Base-by-base conservation (phyloP, 257 asterid species). In the Leptodermis oblonga region DNA sequence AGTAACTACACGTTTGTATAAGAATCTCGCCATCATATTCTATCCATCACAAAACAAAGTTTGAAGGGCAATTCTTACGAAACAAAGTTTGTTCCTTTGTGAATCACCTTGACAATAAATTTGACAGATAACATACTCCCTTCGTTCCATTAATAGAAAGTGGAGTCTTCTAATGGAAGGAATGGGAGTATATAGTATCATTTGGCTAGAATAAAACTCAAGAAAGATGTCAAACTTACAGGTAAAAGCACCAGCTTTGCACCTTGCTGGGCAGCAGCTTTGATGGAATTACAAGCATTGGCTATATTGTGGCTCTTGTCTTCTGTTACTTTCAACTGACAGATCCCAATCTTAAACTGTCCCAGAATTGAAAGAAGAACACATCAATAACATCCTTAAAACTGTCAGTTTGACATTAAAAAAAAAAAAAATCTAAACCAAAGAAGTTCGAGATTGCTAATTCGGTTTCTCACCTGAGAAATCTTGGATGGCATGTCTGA, bases 261-360 rank as follows among this genome's bases (percentile, higher is more conserved):
- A 48, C 85, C 83, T 76, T 68, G 76, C 49, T 42, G 41, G 49
- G 84, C 76, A 71, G 85, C 84, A 58, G 28, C 39, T 59, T 77
- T 58, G 70, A 83, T 72, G 4, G 78, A 43, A 66, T 28, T 42
- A 33, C 77, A 67, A 13, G 85, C 87, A 4, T 62, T 63, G 31
- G 37, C 15, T 4, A 75, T 58, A 67, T 80, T 83, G 22, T 9
- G 52, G 41, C 63, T 72, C 74, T 81, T 81, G 68, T 83, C 73
- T 36, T 74, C 28, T 4, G 74, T 62, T 60, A 81, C 86, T 23
- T 75, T 64, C 62, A 80, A 68, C 73, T 83, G 87, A 55, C 83
- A 75, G 10, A 83, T 75, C 26, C 85, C 85, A 70, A 83, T 74
- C 84, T 78, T 83, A 68, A 81, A 73, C 79, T 83, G 67, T 37